A percentile compares a stretch with the other conserved stretches of the same genome.
phyloP scores from a whole-genome alignment of 176 grass and related monocot genomes.

The Triticum dicoccoides region DNA sequence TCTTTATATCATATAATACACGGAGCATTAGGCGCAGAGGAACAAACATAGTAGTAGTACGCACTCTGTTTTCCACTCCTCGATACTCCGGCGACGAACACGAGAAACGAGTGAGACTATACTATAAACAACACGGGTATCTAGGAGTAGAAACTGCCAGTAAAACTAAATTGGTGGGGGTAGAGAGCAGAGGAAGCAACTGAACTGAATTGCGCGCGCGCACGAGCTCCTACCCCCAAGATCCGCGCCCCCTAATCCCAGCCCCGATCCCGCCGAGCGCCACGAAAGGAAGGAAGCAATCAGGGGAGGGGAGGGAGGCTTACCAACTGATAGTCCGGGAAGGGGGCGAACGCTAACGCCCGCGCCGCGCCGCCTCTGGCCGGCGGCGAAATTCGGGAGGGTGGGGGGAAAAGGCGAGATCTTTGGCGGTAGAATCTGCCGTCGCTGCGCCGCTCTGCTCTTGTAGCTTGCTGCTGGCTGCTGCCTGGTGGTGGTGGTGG shows the following conservation, averaged over 20 bases:
- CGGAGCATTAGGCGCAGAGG: not conserved
- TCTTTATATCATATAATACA: not conserved
- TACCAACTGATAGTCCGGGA: not conserved
- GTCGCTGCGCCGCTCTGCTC: not conserved
- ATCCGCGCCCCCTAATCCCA: not conserved
- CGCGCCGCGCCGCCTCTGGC: not conserved
- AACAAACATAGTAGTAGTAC: not conserved
- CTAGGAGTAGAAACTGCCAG: not conserved
- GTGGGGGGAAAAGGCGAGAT: not conserved
- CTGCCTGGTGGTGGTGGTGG: not conserved
- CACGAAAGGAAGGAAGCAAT: not conserved
- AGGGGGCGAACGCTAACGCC: not conserved
- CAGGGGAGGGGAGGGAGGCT: not conserved
- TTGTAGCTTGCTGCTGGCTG: not conserved
- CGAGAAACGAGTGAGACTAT: not conserved
- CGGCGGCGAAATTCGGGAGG: not conserved
- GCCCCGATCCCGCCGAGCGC: not conserved
- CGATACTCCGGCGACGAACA: not conserved
- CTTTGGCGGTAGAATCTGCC: not conserved
- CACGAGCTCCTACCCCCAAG: not conserved
- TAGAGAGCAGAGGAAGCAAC: not conserved
- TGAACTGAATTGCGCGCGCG: not conserved
- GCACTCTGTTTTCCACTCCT: not conserved
- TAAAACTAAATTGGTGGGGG: not conserved
- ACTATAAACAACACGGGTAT: not conserved